These are phyloP conservation scores for Lepidium didymum DNA, from an alignment of 345 rosid species.

Conservation along the genomic window DNA sequence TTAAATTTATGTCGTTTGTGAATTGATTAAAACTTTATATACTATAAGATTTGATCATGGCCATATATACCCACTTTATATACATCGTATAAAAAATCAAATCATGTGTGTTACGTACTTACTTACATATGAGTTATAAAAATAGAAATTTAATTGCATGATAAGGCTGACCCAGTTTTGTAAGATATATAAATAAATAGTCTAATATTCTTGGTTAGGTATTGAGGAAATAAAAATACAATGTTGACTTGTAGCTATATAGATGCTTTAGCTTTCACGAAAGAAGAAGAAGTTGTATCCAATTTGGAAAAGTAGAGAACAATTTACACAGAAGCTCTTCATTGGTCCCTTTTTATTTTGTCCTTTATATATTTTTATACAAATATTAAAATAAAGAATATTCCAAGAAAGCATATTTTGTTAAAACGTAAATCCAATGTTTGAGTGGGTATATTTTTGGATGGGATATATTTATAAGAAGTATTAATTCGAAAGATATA, in stretches of 20 bases:
- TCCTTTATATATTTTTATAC: neutral
- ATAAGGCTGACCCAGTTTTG: neutral
- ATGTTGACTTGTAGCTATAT: slow-evolving; percentile 2
- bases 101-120: neutral
- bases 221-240: neutral
- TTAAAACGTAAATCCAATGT: neutral
- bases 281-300: slow-evolving; percentile 21
- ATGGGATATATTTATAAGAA: neutral
- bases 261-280: slow-evolving; percentile 17
- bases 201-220: neutral
- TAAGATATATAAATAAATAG: neutral
- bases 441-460: slow-evolving; percentile 21
- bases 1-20: no score
- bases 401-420: neutral
- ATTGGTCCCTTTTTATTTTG: neutral
- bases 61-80: neutral
- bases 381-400: neutral
- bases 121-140: no score
- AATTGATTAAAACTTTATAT: no score
- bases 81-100: neutral
- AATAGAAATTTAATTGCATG: neutral
- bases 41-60: neutral
- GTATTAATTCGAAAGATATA: neutral
- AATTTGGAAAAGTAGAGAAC: slow-evolving; percentile 29
- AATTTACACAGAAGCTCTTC: slow-evolving; percentile 11